Evolutionary conservation across 257 asterid genomes (phyloP), one percentile per base, ranked within the genome.

Genomic region (Solanum arcanum): DNA sequence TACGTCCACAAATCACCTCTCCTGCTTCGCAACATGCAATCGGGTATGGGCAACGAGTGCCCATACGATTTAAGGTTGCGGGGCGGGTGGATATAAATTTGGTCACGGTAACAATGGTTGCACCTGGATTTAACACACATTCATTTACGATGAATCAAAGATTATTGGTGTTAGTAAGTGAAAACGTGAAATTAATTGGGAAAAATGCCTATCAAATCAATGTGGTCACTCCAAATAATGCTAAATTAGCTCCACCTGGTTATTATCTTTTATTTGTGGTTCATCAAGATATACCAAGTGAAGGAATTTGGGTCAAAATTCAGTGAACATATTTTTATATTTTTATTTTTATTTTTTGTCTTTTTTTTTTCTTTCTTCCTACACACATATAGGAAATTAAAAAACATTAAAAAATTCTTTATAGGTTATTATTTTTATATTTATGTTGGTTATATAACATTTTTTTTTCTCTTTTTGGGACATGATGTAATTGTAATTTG

Each of bases 61-160:
- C 33, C 5, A 12, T 89, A 56, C 59, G 85, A 8, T 87, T 87
- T 72, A 35, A 47, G 20, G 82, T 59, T 12, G 14, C 69, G 6
- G 87, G 88, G 8, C 0, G 18, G 27, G 31, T 80, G 4, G 83
- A 72, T 21, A 76, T 9, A 60, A 74, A 87, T 31, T 80, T 52
- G 49, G 86, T 89, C 75, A 81, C 21, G 52, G 86, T 89, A 2
- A 87, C 90, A 15, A 75, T 89, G 86, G 83, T 86, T 83, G 89
- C 89, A n/a, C 90, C 89, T 6, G 41, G 90, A 62, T 87, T 87
- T 86, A 83, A 80, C 31, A 89, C 91, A 42, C 91, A 89, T 72
- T 85, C 91, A 73, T 89, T 89, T 81, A 81, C 91, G 3, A 74
- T 72, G 89, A 89, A 89, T 3, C 91, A 89, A 73, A 86, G 91